These are phyloP conservation scores for Theobroma grandiflorum DNA, from an alignment of 441 rosid species.

Conservation along the genomic window DNA sequence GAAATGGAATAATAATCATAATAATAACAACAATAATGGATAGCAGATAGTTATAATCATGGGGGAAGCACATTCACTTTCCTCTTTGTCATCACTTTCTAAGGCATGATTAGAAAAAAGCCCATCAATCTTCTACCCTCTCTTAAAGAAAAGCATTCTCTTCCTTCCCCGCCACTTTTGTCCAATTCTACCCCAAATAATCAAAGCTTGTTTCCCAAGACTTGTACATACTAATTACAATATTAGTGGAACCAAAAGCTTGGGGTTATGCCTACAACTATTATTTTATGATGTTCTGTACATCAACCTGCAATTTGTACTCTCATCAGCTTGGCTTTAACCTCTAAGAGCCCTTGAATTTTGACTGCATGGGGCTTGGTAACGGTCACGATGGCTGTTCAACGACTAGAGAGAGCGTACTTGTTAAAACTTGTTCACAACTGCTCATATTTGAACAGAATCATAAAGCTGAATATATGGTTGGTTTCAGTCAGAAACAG, in stretches of 20 bases:
- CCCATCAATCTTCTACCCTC: constrained; percentile 53
- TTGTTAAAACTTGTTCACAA: neutral
- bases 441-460: neutral
- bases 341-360: neutral
- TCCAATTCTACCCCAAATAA: constrained; percentile 26
- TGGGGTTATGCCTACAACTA: neutral
- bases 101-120: constrained; percentile 89
- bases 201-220: constrained; percentile 49
- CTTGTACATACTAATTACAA: constrained; percentile 32
- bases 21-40: constrained; percentile 37
- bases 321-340: neutral
- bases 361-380: neutral
- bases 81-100: constrained; percentile 85
- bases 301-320: neutral
- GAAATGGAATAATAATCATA: constrained; percentile 48
- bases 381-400: constrained; percentile 5
- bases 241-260: neutral
- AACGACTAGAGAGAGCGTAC: constrained; percentile 1
- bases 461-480: constrained; percentile 10
- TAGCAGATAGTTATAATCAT: constrained; percentile 65
- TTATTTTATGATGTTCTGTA: neutral
- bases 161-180: constrained; percentile 30
- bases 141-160: constrained; percentile 34
- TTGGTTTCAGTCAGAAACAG: constrained; percentile 13
- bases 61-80: constrained; percentile 80